phyloP scores from a whole-genome alignment of 2,329 filamentous ascomycete species.

The Clarireedia homoeocarpa region DNA sequence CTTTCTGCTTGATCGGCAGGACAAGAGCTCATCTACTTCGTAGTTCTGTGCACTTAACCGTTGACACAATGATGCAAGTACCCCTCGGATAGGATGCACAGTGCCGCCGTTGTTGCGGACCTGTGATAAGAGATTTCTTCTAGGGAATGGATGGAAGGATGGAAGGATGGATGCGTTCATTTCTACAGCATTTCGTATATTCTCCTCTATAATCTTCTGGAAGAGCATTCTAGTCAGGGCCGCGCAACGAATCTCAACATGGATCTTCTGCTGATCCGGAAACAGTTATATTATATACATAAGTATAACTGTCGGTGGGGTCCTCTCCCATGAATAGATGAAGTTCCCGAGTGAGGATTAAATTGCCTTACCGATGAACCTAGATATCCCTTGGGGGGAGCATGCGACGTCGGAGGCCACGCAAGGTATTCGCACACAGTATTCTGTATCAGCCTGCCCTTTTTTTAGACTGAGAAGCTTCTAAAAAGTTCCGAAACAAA shows the following conservation, averaged over 20 bases:
- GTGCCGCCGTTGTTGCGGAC: background rate
- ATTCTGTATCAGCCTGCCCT: no score
- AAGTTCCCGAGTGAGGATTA: no score
- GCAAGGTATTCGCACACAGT: no score
- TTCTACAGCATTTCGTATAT: background rate
- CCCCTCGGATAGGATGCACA: slow-evolving; percentile 2
- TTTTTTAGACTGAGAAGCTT: no score
- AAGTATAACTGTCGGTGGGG: no score
- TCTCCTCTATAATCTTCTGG: background rate
- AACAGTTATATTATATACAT: no score
- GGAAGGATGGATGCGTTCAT: background rate
- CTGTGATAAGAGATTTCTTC: background rate
- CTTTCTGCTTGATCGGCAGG: background rate
- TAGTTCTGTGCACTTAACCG: background rate
- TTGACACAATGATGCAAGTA: background rate
- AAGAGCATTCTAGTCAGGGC: background rate
- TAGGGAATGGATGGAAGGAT: background rate
- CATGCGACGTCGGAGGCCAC: no score
- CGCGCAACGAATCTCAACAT: slow-evolving; percentile 5
- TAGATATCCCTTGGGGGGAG: no score
- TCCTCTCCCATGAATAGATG: no score
- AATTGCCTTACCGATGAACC: no score
- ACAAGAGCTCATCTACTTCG: background rate
- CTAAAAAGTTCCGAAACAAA: background rate
- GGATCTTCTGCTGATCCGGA: background rate